Base-by-base conservation (phyloP, 2,329 filamentous ascomycete species). In the Arthrobotrys megalospora region DNA sequence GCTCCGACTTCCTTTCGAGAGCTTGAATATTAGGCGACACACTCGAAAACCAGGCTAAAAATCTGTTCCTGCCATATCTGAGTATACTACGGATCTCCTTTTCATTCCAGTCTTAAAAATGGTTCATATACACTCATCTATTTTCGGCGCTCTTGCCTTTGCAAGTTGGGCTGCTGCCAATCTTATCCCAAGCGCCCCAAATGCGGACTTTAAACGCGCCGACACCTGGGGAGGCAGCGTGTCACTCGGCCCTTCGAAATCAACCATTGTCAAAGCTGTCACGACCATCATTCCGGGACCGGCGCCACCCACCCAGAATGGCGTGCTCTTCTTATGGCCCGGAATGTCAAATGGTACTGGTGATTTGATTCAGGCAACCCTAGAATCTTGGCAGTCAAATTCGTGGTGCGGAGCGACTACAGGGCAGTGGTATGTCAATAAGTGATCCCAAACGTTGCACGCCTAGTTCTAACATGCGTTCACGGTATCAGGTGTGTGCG, bases 301-400 rank as follows among this genome's bases (percentile, higher is more conserved):
- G 1, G 84, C 85, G 0, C 85, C 85, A 6, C 50, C 82, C 0
- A 83, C 82, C 0, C 85, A 86, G 62, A 83, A 82, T 32, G 85
- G 85, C 3, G 81, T 81, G 36, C 82, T 86, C 0, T 85, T 85
- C 80, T 82, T 86, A 41, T 86, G 84, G 85, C 85, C 85, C 6
- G 85, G 85, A 4, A 86, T 86, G 84, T 85, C 84, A 65, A 86
- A 86, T 78, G 85, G 85, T 45, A 86, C 85, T 2, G 85, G 85
- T 0, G 83, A 86, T 62, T 81, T 86, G 14, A 80, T 86, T 53
- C 85, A 86, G 75, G 84, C 85, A 0, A 86, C 85, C 0, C 81
- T 86, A 4, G 85, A 86, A 78, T 83, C 82, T 19, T 86, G 84
- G 85, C 77, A 83, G 6, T 82, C 82, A 47, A 86, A 86, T 78